Evolutionary conservation across 2,329 filamentous ascomycete genomes (phyloP), one percentile per base, ranked within the genome.

Genomic region (Xylaria sp.): DNA sequence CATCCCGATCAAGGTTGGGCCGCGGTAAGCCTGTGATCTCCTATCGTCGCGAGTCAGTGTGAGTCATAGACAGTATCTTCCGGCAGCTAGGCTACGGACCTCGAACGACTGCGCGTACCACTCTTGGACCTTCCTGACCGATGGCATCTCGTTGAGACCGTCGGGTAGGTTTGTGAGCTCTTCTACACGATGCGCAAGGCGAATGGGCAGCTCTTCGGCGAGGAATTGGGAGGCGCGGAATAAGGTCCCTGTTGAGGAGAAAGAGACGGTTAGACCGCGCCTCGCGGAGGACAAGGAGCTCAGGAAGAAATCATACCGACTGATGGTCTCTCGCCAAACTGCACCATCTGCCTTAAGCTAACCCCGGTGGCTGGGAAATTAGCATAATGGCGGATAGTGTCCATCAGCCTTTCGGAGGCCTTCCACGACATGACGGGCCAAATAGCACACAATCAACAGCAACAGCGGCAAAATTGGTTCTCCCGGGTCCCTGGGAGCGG

Each of bases 71-170:
- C 69, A 61, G 30, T 65, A 53, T 64, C 62, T 67, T 56, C 64
- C 32, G 45, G 57, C 21, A 59, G 55, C 48, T 59, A 67, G 61
- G 61, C 58, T 59, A 68, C 62, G 55, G 66, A 97, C 94, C 89
- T 99, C 96, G 78, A 99, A 99, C 60, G 96, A 99, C 84, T 99
- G 96, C 72, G 95, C 96, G 81, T 99, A 99, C 96, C 96, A 99
- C 78, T 98, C 94, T 80, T 94, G 92, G 74, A 99, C 96, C 77
- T 91, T 93, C 80, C 91, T 90, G 74, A 99, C 97, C 11, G 96
- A 98, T 47, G 94, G 93, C 96, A 99, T 98, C 74, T 98, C 94
- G 79, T 93, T 97, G 70, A 99, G 88, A 64, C 96, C 96, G 86
- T 99, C 96, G 42, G 96, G 96, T 2, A 99, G 85, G 77, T 93